Percentiles rank a stretch among this genome's conserved stretches.
These are phyloP conservation scores for Colletotrichum simmondsii DNA, from an alignment of 2,329 filamentous ascomycete species.

Conservation along the genomic window DNA sequence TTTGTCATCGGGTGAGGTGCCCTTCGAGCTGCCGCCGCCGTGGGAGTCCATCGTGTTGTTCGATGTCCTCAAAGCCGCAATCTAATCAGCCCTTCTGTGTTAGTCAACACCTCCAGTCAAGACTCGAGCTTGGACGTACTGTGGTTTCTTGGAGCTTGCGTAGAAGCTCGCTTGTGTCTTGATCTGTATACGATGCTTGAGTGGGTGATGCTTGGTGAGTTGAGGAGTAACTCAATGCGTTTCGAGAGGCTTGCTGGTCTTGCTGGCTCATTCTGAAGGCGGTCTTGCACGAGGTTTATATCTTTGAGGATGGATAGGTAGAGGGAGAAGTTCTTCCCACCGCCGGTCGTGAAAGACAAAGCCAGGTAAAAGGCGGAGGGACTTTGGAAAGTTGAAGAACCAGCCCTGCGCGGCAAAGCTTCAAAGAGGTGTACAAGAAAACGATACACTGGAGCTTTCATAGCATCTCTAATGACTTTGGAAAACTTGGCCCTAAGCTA, in stretches of 20 bases:
- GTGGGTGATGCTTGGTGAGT: slow-evolving; percentile 5
- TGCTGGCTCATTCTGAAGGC: slow-evolving; percentile 27
- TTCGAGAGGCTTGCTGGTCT: slow-evolving; percentile 13
- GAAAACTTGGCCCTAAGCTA: slow-evolving; percentile 7
- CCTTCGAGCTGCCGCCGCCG: slow-evolving; percentile 34
- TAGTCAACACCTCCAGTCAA: background rate
- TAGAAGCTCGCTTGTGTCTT: slow-evolving; percentile 20
- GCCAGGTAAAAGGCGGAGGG: slow-evolving; percentile 13
- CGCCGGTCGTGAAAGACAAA: background rate
- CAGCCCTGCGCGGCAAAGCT: slow-evolving; percentile 15
- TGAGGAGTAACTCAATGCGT: slow-evolving; percentile 6
- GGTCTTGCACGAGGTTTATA: slow-evolving; percentile 23
- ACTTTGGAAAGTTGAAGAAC: slow-evolving; percentile 24
- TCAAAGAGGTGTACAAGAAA: background rate
- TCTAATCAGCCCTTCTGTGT: background rate
- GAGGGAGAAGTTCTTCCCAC: background rate
- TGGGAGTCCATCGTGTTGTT: slow-evolving; percentile 28
- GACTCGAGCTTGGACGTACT: background rate
- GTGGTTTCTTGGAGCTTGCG: slow-evolving; percentile 32
- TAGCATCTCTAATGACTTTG: background rate
- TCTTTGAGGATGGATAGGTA: background rate
- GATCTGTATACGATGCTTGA: slow-evolving; percentile 3
- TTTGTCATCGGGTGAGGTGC: slow-evolving; percentile 26
- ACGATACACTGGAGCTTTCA: background rate
- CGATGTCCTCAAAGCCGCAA: slow-evolving; percentile 18